Evolutionary conservation across 768 basidiomycete genomes (phyloP).

Genomic region (Kwoniella bestiolae): DNA sequence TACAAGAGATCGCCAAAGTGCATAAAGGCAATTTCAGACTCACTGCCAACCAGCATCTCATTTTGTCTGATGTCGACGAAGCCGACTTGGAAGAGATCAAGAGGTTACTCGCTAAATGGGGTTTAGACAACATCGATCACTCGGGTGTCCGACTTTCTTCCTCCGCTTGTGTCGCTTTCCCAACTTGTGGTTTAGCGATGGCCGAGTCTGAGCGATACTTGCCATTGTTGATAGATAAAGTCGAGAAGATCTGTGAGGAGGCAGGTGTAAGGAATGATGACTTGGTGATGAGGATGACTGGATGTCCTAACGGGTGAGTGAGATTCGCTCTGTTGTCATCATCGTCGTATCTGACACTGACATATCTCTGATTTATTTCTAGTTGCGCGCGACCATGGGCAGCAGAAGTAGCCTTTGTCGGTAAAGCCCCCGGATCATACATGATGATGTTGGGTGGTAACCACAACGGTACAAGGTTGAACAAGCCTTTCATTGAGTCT

Average conservation of each 20-base stretch:
- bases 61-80: constrained; percentile 79
- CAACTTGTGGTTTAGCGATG: constrained; percentile 83
- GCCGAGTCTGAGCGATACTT: constrained; percentile 86
- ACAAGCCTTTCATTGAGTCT: constrained; percentile 82
- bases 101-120: constrained; percentile 76
- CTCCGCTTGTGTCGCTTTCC: constrained; percentile 96
- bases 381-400: constrained; percentile 82
- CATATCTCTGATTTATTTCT: constrained; percentile 55
- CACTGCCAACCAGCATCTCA: constrained; percentile 92
- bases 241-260: constrained; percentile 92
- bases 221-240: constrained; percentile 85
- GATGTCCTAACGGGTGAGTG: constrained; percentile 65
- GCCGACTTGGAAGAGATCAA: constrained; percentile 79
- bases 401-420: constrained; percentile 94
- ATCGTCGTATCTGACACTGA: too few species aligned
- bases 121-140: constrained; percentile 82
- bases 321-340: too few species aligned
- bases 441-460: constrained; percentile 95
- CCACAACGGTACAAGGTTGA: constrained; percentile 89
- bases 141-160: constrained; percentile 81
- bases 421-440: constrained; percentile 91
- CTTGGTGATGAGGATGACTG: constrained; percentile 99
- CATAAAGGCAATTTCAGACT: constrained; percentile 93
- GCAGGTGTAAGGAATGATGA: constrained; percentile 90
- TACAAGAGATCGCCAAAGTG: constrained; percentile 88